Conservation (phyloP, 75 land plant species). For the Pinus tabuliformis region DNA sequence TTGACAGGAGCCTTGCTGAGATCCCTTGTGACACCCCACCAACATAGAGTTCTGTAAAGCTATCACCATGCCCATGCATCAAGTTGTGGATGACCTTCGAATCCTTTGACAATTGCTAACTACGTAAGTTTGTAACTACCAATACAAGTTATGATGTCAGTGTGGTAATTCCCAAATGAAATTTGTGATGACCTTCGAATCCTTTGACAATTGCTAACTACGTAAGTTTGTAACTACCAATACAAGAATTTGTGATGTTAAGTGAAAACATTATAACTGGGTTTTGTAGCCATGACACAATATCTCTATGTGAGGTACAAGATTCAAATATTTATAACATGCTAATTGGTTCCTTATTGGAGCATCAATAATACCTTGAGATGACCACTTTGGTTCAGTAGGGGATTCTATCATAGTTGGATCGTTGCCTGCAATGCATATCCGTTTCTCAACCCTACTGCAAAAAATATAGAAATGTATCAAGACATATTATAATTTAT, state of each 20-base stretch:
- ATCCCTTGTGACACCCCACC: neutral
- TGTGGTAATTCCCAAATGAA: neutral
- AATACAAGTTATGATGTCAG: neutral
- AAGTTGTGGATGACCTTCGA: neutral
- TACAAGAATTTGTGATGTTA: neutral
- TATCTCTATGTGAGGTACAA: neutral
- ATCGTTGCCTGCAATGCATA: conserved; percentile 87
- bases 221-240: neutral
- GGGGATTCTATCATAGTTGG: conserved; percentile 69
- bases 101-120: neutral
- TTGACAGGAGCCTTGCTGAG: neutral
- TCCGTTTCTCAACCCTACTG: conserved; percentile 50
- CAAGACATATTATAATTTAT: neutral
- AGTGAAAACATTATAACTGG: neutral
- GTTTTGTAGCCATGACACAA: neutral
- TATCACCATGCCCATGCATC: neutral
- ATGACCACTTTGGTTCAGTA: conserved; percentile 95
- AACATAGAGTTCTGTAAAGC: neutral
- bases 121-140: neutral
- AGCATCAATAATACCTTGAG: conserved; percentile 51
- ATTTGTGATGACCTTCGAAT: neutral
- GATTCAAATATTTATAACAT: neutral
- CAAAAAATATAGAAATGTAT: conserved; percentile 1
- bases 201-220: neutral
- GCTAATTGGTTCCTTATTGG: neutral